Conservation (phyloP, 345 rosid genomes). For the Acer negundo region DNA sequence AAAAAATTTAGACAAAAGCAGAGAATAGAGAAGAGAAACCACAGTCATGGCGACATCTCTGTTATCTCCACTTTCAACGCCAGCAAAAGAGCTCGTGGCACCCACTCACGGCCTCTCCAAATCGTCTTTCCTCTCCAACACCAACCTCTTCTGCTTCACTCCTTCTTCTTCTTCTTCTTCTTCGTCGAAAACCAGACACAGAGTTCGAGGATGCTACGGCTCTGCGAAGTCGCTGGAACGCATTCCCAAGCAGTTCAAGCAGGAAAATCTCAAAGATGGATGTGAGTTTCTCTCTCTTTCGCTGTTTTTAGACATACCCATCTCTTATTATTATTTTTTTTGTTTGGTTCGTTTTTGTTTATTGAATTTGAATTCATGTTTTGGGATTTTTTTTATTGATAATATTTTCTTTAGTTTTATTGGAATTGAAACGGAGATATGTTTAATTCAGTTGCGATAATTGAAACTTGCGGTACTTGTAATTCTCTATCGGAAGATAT, state of each 20-base stretch:
- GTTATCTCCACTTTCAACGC: conserved; percentile 50
- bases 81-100: conserved; percentile 33
- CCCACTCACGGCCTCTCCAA: conserved; percentile 31
- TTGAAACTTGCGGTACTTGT: background rate
- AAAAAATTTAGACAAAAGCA: background rate
- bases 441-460: background rate
- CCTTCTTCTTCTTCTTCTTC: conserved; percentile 19
- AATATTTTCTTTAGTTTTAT: background rate
- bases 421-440: background rate
- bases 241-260: conserved; percentile 79
- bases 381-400: background rate
- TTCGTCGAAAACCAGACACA: conserved; percentile 23
- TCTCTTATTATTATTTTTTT: conserved; percentile 6
- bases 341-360: background rate
- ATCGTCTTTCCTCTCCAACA: conserved; percentile 46
- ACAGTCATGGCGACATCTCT: conserved; percentile 58
- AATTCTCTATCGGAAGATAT: background rate
- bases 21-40: background rate
- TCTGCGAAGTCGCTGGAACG: conserved; percentile 51
- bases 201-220: conserved; percentile 30
- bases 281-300: conserved; percentile 39
- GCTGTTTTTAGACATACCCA: background rate
- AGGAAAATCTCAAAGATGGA: conserved; percentile 78
- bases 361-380: background rate
- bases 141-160: conserved; percentile 32